Evolutionary conservation across 257 asterid species (phyloP).

Genomic region (Salvia hispanica): DNA sequence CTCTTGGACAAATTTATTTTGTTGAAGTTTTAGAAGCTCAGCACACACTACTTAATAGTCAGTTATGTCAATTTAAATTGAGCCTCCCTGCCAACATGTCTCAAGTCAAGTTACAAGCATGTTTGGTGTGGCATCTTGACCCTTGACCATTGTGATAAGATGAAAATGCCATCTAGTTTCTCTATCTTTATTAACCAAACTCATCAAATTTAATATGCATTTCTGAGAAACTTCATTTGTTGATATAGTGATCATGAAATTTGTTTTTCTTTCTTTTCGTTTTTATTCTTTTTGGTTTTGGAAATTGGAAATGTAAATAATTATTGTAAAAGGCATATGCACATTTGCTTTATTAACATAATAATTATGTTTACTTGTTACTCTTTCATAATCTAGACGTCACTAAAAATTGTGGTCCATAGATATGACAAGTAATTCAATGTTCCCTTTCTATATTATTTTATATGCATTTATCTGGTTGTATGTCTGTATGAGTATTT

Average conservation of each 20-base stretch:
- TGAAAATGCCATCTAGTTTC: constrained; percentile 2
- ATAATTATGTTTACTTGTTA: not conserved
- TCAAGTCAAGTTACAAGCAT: not conserved
- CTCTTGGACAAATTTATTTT: not conserved
- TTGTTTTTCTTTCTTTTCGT: not conserved
- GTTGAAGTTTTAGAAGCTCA: not conserved
- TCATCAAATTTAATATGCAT: constrained; percentile 9
- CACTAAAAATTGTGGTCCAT: constrained; percentile 5
- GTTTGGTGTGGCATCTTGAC: not conserved
- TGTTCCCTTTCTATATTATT: constrained; percentile 6
- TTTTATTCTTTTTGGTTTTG: not conserved
- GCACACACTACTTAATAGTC: not conserved
- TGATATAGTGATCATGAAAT: not conserved
- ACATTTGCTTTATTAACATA: not conserved
- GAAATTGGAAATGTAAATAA: not conserved
- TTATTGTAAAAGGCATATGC: not conserved
- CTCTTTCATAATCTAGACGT: constrained; percentile 1
- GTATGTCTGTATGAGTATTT: not conserved
- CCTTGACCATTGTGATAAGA: constrained; percentile 1
- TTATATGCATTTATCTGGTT: not conserved
- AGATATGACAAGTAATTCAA: not conserved
- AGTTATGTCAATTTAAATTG: not conserved
- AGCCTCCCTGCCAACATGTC: not conserved
- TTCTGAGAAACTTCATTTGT: constrained; percentile 11
- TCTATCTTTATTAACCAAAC: not conserved